Evolutionary conservation across 148 eudicot species (phyloP).

Genomic region (Silene uniflora): DNA sequence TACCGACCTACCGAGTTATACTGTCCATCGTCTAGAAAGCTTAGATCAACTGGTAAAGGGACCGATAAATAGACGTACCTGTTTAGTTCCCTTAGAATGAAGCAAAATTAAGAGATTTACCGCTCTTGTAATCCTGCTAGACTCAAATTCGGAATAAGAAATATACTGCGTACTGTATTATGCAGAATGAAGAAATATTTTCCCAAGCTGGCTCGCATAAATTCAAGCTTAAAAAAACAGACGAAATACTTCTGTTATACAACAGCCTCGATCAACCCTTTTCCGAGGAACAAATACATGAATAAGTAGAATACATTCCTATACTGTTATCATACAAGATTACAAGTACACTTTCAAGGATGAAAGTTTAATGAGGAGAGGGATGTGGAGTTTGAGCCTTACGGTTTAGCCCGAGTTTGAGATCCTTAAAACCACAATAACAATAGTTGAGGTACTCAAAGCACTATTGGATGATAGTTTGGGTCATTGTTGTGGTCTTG

Average conservation of each 20-base stretch:
- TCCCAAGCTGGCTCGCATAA: too few species aligned
- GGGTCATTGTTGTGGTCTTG: too few species aligned
- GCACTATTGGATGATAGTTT: too few species aligned
- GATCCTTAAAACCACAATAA: too few species aligned
- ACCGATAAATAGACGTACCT: too few species aligned
- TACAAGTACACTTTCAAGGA: background rate
- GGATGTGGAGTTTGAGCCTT: constrained; percentile 37
- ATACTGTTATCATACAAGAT: background rate
- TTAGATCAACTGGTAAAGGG: background rate
- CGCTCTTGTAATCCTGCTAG: background rate
- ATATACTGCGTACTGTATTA: too few species aligned
- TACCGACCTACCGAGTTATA: too few species aligned
- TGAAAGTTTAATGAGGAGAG: constrained; percentile 30
- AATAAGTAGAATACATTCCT: background rate
- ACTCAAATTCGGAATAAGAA: background rate
- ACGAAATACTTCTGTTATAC: too few species aligned
- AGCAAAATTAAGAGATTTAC: background rate
- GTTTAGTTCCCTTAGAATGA: background rate
- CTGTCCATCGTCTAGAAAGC: background rate
- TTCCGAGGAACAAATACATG: background rate
- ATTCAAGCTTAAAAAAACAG: too few species aligned
- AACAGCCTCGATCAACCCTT: background rate
- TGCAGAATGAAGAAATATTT: too few species aligned
- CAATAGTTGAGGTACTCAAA: too few species aligned
- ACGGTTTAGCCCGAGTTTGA: too few species aligned